Base-by-base conservation (phyloP, 1,284 basidiomycete genomes). In the Cryptococcus depauperatus region DNA sequence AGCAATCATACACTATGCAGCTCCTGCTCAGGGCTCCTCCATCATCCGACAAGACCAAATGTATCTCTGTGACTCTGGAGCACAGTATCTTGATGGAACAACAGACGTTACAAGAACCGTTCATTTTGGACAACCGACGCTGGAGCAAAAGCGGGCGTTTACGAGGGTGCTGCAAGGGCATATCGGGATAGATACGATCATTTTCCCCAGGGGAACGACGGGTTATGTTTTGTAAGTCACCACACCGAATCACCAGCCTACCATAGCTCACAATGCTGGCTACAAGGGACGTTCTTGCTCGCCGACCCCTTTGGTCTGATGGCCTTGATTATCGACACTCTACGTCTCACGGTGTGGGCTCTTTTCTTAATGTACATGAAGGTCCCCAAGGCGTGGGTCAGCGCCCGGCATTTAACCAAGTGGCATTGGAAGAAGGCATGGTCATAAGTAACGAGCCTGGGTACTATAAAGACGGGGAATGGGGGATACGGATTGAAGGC, bases 121-220 rank as follows among this genome's bases (percentile, higher is more conserved):
- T 80, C 92, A 97, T 68, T 97, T 96, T 65, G 91, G 90, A 26
- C 81, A 75, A 1, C 90, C 93, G 0, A 82, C 80, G 1, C 74
- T 76, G 0, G 83, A 89, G 57, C 86, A 96, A 71, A 86, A 82
- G 54, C 79, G 86, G 0, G 84, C 88, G 0, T 95, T 91, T 60
- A 97, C 93, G 0, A 78, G 91, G 14, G 95, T 98, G 59, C 74
- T 98, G 38, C 92, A 98, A 73, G 93, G 93, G 0, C 89, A 97
- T 64, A 95, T 98, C 51, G 81, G 57, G 1, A 54, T 69, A n/a
- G 93, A 95, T 66, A 79, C 79, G 0, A 81, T 82, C 9, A 67
- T 96, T 6, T 90, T 96, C 70, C 93, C 93, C 0, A 77, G 74
- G 41, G 89, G 88, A 16, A 95, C 90, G 0, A 88, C 89, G 22